Evolutionary conservation across 331 rosid genomes (phyloP), one percentile per base, ranked within the genome.

Genomic region (Quercus phellos): DNA sequence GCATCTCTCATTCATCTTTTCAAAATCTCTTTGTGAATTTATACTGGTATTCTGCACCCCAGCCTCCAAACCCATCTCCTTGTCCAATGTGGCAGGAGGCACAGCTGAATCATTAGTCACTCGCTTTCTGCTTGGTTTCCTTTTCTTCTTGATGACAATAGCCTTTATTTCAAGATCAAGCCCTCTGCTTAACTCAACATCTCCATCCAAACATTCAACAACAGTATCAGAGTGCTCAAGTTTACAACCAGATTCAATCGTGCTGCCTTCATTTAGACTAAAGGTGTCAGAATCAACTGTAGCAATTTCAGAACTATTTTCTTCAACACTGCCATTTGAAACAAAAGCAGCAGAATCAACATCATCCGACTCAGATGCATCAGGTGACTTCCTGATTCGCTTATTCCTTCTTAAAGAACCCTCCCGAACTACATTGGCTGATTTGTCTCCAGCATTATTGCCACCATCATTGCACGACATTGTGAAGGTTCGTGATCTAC

Each of bases 51-150:
- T 85, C 38, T 67, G 89, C 46, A 74, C 61, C 66, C 58, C 74
- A 75, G 77, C 77, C 30, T 77, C 88, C 77, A 82, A 64, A 74
- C 73, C 70, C 19, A 70, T 69, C 77, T 86, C 92, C 86, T 77
- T 90, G 77, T 87, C 92, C 42, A 32, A 80, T 76, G 81, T 68
- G 76, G 55, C 32, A 68, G 63, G 82, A 17, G 81, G 80, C 70
- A 80, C 91, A 59, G 85, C 73, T 73, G 87, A 81, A 81, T 85
- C 92, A 78, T 75, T 81, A 60, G 86, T 63, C 35, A 75, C 82
- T 77, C 97, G 89, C 73, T 90, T 92, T 82, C 97, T 90, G 82
- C 64, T 89, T 35, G 92, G 89, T 82, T 94, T 90, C 85, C 98
- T 92, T 88, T 90, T 94, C 89, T 88, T 92, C 88, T 85, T 94